These are phyloP conservation scores for Cytospora piceicola DNA, from an alignment of 2,329 filamentous ascomycete species.

Conservation along the genomic window DNA sequence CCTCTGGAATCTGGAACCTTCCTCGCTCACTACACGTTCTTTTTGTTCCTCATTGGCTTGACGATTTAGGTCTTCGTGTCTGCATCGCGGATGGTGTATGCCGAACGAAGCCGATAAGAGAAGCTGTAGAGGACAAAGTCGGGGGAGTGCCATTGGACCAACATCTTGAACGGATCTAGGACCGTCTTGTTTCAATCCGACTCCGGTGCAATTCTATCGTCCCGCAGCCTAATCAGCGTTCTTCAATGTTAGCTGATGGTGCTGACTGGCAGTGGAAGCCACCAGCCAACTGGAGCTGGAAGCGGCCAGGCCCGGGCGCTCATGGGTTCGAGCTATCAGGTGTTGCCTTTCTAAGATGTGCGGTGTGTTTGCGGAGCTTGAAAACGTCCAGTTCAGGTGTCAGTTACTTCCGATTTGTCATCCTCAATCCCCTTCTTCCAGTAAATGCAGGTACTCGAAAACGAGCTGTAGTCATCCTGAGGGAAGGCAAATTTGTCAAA, in stretches of 20 bases:
- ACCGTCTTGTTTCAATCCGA: not conserved
- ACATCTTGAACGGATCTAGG: not conserved
- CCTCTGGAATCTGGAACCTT: not conserved
- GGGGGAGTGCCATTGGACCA: not conserved
- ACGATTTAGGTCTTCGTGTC: not conserved
- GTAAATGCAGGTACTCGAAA: conserved; percentile 48
- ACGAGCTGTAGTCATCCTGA: conserved; percentile 44
- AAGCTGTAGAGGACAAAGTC: not conserved
- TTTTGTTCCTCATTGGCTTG: not conserved
- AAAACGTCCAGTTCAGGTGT: not conserved
- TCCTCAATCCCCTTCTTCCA: conserved; percentile 38
- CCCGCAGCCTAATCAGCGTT: not conserved
- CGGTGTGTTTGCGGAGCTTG: not conserved
- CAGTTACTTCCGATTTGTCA: not conserved
- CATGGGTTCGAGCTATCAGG: not conserved
- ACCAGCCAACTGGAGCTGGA: not conserved
- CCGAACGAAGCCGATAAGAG: not conserved
- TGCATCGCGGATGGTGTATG: not conserved
- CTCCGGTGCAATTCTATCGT: not conserved
- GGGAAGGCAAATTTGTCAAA: conserved; percentile 44
- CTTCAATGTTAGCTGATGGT: not conserved
- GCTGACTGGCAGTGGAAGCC: not conserved
- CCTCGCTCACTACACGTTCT: not conserved
- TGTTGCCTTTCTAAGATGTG: not conserved
- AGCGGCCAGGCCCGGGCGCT: not conserved